A percentile compares a stretch with the other conserved stretches of the same genome.
Conservation (phyloP, 306 rosid genomes). For the Medicago arabica region DNA sequence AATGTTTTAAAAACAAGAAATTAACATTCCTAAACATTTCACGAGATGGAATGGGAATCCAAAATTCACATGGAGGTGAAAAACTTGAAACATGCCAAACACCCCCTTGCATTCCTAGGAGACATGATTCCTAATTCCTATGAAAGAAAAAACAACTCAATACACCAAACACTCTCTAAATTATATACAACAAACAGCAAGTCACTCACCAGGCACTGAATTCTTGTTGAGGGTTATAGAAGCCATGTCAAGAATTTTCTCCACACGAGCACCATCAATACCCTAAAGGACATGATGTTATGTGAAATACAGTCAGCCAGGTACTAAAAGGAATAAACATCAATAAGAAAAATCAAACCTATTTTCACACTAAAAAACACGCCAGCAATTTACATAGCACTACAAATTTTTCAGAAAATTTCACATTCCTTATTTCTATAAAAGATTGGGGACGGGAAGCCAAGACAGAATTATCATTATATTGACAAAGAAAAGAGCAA, state of each 20-base stretch:
- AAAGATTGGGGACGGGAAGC: neutral
- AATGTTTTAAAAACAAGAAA: neutral
- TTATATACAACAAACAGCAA: conserved; percentile 6
- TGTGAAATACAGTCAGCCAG: conserved; percentile 10
- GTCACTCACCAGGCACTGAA: conserved; percentile 81
- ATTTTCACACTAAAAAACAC: conserved; percentile 18
- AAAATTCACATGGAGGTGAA: neutral
- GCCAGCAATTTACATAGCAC: conserved; percentile 1
- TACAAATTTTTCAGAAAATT: conserved; percentile 29
- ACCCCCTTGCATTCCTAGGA: neutral
- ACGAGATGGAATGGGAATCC: neutral
- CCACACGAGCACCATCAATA: conserved; percentile 92
- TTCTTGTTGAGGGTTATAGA: conserved; percentile 93
- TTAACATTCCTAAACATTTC: neutral
- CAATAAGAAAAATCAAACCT: conserved; percentile 31
- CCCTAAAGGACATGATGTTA: conserved; percentile 56
- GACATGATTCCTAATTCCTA: neutral
- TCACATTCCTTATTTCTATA: conserved; percentile 6
- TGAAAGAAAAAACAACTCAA: neutral
- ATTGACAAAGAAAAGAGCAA: neutral
- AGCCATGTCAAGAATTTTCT: conserved; percentile 95
- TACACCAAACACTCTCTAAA: conserved; percentile 1
- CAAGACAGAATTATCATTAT: neutral
- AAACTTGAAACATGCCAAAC: neutral
- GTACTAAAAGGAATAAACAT: conserved; percentile 2